Evolutionary conservation across 768 basidiomycete species (phyloP).

Genomic region (Hypsizygus marmoreus): DNA sequence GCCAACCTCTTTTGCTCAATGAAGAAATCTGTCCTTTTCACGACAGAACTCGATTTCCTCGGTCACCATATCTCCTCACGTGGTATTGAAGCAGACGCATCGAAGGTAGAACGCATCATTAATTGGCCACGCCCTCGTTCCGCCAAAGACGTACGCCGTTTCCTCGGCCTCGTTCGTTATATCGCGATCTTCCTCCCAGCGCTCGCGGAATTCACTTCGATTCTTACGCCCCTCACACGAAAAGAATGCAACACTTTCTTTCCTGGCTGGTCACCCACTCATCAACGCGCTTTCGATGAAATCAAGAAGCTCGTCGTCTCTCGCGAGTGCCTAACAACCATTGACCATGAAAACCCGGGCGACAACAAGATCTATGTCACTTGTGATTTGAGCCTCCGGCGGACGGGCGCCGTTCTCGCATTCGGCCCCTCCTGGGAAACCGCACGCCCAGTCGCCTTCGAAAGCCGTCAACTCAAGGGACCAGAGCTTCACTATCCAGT

Average conservation of each 20-base stretch:
- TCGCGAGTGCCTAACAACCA: background rate
- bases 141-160: background rate
- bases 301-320: background rate
- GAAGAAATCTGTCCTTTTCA: background rate
- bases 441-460: background rate
- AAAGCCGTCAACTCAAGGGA: background rate
- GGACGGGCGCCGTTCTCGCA: background rate
- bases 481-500: too few species aligned
- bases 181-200: background rate
- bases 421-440: constrained; percentile 1
- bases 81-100: too few species aligned
- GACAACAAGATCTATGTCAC: background rate
- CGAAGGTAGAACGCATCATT: too few species aligned
- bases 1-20: background rate
- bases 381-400: background rate
- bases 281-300: background rate
- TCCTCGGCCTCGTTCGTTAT: background rate
- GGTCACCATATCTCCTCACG: too few species aligned
- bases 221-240: too few species aligned
- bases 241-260: background rate
- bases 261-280: background rate
- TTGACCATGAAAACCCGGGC: background rate
- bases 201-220: background rate
- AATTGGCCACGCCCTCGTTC: too few species aligned
- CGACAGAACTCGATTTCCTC: too few species aligned